Percentiles rank a stretch among this genome's conserved stretches.
Conservation (phyloP, 495 filamentous ascomycete genomes). For the Neurospora sp. region DNA sequence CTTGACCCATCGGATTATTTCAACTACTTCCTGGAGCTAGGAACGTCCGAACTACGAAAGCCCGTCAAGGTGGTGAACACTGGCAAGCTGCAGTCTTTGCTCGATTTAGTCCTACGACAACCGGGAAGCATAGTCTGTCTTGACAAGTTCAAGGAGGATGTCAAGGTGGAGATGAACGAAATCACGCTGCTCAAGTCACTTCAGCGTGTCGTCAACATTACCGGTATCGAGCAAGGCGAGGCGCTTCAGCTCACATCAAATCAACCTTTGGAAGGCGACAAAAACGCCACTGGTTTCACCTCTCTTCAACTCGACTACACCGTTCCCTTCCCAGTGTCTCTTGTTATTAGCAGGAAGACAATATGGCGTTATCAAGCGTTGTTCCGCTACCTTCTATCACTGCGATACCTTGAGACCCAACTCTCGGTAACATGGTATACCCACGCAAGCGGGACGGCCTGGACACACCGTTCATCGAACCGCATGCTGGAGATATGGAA, state of each 20-base stretch:
- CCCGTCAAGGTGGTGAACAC: constrained; percentile 80
- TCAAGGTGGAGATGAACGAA: constrained; percentile 95
- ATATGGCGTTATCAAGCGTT: constrained; percentile 91
- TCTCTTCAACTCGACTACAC: constrained; percentile 87
- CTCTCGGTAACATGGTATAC: constrained; percentile 81
- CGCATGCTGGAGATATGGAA: constrained; percentile 84
- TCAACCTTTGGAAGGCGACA: constrained; percentile 61
- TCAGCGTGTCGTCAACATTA: constrained; percentile 92
- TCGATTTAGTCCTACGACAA: constrained; percentile 89
- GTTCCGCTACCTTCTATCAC: constrained; percentile 81
- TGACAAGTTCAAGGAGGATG: constrained; percentile 95
- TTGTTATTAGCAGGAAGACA: constrained; percentile 93
- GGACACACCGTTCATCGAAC: constrained; percentile 70
- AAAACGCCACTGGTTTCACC: constrained; percentile 78
- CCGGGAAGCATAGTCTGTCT: constrained; percentile 88
- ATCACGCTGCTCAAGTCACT: constrained; percentile 83
- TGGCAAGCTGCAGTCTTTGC: constrained; percentile 82
- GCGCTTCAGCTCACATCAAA: constrained; percentile 39
- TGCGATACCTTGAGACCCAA: constrained; percentile 80
- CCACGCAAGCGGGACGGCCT: constrained; percentile 72
- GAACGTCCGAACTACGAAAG: constrained; percentile 78
- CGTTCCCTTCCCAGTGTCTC: constrained; percentile 91
- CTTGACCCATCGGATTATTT: constrained; percentile 97
- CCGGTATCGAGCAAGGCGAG: constrained; percentile 83
- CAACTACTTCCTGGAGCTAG: constrained; percentile 89